Percentiles rank a stretch among this genome's conserved stretches.
Conservation (phyloP, 768 basidiomycete species). For the Suillus occidentalis region DNA sequence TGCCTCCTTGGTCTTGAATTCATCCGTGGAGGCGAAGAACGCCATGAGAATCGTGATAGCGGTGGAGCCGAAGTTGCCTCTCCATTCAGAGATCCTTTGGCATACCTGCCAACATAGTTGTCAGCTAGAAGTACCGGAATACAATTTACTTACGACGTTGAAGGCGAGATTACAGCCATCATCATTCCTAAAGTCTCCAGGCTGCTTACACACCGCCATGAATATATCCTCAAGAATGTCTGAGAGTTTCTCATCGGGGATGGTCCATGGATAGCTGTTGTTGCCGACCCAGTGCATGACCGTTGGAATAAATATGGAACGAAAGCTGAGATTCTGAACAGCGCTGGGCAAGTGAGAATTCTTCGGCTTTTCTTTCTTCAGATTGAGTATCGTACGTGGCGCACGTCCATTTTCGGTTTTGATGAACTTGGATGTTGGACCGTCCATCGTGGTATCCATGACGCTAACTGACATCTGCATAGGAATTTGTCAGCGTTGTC, state of each 20-base stretch:
- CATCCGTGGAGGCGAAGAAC: not conserved
- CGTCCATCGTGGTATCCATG: too few species aligned
- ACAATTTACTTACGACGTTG: not conserved
- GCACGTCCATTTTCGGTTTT: too few species aligned
- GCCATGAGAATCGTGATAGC: not conserved
- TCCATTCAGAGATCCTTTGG: constrained; percentile 2
- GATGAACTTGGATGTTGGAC: too few species aligned
- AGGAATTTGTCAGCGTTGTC: too few species aligned
- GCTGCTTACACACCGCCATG: not conserved
- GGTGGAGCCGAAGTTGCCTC: not conserved
- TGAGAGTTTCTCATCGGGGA: not conserved
- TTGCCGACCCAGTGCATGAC: not conserved
- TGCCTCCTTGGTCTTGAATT: not conserved
- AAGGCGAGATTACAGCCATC: not conserved
- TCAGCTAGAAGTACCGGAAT: not conserved
- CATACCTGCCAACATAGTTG: not conserved
- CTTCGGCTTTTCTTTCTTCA: not conserved
- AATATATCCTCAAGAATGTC: not conserved
- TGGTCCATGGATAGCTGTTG: not conserved
- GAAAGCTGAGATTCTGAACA: not conserved
- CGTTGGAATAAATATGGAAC: not conserved
- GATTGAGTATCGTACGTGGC: too few species aligned
- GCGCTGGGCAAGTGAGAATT: not conserved
- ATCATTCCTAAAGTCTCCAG: not conserved
- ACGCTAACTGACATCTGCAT: too few species aligned